Conservation (phyloP, 192 early-diverging fungal genomes). For the Backusella macrospora region DNA sequence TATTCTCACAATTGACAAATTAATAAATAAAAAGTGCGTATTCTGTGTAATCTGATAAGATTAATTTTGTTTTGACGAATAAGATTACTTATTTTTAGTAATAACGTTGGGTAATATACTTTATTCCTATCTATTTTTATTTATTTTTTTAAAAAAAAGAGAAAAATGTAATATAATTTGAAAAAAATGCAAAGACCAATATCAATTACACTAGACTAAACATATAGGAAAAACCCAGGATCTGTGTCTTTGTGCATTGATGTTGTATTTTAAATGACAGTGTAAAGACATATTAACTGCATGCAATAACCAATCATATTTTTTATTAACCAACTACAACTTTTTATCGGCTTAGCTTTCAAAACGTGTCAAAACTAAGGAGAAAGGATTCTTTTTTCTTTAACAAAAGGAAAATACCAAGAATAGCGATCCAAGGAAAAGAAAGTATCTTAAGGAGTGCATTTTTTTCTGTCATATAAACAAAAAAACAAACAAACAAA, state of each 20-base stretch:
- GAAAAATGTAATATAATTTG: not conserved
- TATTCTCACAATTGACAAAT: too few relatives aligned
- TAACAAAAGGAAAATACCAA: not conserved
- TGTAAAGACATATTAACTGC: too few relatives aligned
- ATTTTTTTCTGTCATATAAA: not conserved
- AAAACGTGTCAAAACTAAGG: not conserved
- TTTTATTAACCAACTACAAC: too few relatives aligned
- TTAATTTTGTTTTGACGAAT: not conserved
- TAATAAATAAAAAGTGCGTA: not conserved
- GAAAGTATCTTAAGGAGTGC: not conserved
- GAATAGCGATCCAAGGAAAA: conserved; percentile 2
- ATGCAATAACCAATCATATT: too few relatives aligned
- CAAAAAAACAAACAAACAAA: not conserved
- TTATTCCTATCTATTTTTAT: not conserved
- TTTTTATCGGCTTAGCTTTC: not conserved
- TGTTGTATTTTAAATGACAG: too few relatives aligned
- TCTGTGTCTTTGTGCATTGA: too few relatives aligned
- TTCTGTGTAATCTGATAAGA: not conserved
- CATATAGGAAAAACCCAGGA: too few relatives aligned
- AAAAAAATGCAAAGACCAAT: too few relatives aligned
- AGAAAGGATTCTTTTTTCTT: not conserved
- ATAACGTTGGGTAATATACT: not conserved
- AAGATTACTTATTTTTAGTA: not conserved
- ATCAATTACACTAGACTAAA: too few relatives aligned
- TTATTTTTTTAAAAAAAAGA: not conserved